phyloP scores from a whole-genome alignment of 2,329 filamentous ascomycete species.

The Hypoxylon sp. region DNA sequence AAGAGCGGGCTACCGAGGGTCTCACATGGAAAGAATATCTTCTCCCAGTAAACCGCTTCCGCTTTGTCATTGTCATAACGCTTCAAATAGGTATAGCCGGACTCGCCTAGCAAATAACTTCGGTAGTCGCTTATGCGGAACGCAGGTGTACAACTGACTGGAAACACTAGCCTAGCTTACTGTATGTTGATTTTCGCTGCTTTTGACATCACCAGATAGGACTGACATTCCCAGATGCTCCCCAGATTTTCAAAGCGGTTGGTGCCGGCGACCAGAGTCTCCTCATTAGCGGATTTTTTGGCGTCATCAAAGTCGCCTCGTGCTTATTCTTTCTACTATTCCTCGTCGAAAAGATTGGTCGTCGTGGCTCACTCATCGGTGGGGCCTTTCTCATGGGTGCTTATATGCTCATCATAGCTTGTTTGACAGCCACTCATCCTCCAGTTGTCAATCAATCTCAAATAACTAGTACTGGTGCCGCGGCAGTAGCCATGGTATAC shows the following conservation, averaged over 20 bases:
- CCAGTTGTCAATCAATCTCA: slow-evolving; percentile 50
- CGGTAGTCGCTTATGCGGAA: background rate
- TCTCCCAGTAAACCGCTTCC: slow-evolving; percentile 61
- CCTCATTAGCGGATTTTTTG: slow-evolving; percentile 66
- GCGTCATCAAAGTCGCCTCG: slow-evolving; percentile 64
- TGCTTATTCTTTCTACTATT: slow-evolving; percentile 62
- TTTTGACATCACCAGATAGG: background rate
- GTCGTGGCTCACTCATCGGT: slow-evolving; percentile 61
- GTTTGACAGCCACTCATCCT: slow-evolving; percentile 62
- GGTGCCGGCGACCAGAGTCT: slow-evolving; percentile 62
- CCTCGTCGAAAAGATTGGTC: slow-evolving; percentile 63
- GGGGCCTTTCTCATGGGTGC: slow-evolving; percentile 64
- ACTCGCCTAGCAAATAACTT: background rate
- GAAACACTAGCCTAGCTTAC: slow-evolving; percentile 65
- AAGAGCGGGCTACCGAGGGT: slow-evolving; percentile 59
- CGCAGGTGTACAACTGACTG: slow-evolving; percentile 60
- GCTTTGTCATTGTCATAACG: slow-evolving; percentile 63
- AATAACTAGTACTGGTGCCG: slow-evolving; percentile 59
- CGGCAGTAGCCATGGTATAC: slow-evolving; percentile 65
- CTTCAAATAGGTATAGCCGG: slow-evolving; percentile 60
- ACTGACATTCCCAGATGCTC: slow-evolving; percentile 55
- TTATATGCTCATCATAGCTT: slow-evolving; percentile 66
- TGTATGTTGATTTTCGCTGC: slow-evolving; percentile 49
- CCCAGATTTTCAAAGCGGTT: slow-evolving; percentile 64
- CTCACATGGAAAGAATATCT: slow-evolving; percentile 62